phyloP scores from a whole-genome alignment of 1,139 yeast species.

The Hyphopichia buzzinii region DNA sequence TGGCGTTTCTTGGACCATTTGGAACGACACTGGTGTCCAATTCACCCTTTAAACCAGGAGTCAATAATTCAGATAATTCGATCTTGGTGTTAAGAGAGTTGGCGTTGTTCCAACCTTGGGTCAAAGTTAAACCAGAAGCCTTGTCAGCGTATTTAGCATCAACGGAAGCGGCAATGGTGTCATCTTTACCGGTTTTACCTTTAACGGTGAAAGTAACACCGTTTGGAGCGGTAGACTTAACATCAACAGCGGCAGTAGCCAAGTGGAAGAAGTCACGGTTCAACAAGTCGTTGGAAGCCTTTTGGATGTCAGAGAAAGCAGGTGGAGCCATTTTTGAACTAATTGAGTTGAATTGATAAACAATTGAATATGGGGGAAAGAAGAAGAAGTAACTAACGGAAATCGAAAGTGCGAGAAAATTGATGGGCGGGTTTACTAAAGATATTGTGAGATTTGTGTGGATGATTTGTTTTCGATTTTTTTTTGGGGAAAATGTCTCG shows the following conservation, averaged over 20 bases:
- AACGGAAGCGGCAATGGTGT: constrained; percentile 81
- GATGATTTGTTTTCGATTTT: background rate
- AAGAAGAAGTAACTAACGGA: constrained; percentile 5
- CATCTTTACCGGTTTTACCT: constrained; percentile 85
- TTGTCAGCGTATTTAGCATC: constrained; percentile 95
- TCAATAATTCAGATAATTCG: constrained; percentile 86
- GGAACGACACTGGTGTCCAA: constrained; percentile 87
- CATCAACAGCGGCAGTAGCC: constrained; percentile 82
- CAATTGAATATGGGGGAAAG: too few relatives aligned
- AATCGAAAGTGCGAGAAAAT: background rate
- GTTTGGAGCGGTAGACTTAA: constrained; percentile 92
- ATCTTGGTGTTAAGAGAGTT: constrained; percentile 90
- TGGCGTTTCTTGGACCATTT: constrained; percentile 83
- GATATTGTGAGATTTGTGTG: background rate
- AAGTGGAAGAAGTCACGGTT: constrained; percentile 92
- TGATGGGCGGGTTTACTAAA: background rate
- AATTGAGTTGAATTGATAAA: constrained; percentile 1
- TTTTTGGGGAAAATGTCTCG: background rate
- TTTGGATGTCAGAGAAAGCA: constrained; percentile 86
- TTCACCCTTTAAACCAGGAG: constrained; percentile 95
- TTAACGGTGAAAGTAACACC: constrained; percentile 94
- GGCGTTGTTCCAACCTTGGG: constrained; percentile 98
- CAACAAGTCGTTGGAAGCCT: constrained; percentile 85
- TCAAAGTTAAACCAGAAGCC: constrained; percentile 86
- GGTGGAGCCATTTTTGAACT: constrained; percentile 51